Conservation (phyloP, 495 filamentous ascomycete genomes). For the Margaritispora aquatica region DNA sequence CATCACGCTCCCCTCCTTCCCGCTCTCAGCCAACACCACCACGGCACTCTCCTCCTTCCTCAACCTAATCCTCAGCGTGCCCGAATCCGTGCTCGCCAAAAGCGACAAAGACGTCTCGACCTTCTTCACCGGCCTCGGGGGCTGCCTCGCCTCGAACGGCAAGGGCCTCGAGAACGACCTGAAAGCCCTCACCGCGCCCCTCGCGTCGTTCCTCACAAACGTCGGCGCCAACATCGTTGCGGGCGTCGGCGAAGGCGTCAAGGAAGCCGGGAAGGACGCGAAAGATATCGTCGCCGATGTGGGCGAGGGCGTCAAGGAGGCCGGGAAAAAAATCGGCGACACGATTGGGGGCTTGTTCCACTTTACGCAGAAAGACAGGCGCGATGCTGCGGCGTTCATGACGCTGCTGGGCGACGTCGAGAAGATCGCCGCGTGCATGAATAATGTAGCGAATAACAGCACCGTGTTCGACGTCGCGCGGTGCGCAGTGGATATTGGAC, state of each 20-base stretch:
- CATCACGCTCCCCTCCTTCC: background rate
- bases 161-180: background rate
- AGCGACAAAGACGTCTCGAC: background rate
- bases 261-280: background rate
- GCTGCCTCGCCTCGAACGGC: background rate
- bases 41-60: background rate
- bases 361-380: no score
- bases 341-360: background rate
- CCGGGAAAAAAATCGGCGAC: background rate
- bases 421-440: background rate
- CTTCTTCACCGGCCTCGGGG: background rate
- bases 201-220: background rate
- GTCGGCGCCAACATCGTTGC: background rate
- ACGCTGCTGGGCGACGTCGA: background rate
- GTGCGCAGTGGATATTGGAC: background rate
- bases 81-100: background rate
- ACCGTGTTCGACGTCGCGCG: background rate
- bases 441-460: background rate
- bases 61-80: background rate
- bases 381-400: background rate
- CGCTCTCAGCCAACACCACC: background rate
- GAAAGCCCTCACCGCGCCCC: background rate
- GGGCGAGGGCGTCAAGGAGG: background rate
- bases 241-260: background rate
- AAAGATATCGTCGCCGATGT: background rate